phyloP scores from a whole-genome alignment of 2,329 filamentous ascomycete genomes.

The Cordyceps cateniannulata region DNA sequence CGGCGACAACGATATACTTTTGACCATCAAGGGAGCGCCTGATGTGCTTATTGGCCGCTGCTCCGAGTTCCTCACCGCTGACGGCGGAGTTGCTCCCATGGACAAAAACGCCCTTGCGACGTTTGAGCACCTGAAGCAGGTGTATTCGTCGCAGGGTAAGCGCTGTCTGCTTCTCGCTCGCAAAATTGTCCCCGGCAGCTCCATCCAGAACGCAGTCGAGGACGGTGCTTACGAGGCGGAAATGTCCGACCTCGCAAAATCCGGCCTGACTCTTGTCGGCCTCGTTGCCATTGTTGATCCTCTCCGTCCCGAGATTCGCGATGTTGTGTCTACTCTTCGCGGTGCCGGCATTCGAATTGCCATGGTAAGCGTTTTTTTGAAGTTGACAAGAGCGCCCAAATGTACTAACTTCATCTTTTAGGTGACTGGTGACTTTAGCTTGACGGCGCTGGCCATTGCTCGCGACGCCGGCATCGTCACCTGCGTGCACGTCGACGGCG shows the following conservation, averaged over 20 bases:
- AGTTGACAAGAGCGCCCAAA: background rate
- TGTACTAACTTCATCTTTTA: constrained; percentile 17
- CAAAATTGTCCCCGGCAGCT: constrained; percentile 42
- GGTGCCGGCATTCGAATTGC: constrained; percentile 68
- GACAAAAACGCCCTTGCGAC: constrained; percentile 35
- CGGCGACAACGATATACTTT: constrained; percentile 35
- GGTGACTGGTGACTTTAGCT: constrained; percentile 70
- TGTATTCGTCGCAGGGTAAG: constrained; percentile 62
- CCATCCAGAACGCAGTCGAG: constrained; percentile 32
- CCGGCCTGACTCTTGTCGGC: constrained; percentile 62
- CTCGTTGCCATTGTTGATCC: constrained; percentile 75
- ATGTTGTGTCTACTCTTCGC: constrained; percentile 58
- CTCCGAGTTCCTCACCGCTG: constrained; percentile 46
- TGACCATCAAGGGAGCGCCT: constrained; percentile 75
- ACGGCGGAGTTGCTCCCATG: constrained; percentile 48
- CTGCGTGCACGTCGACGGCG: constrained; percentile 44
- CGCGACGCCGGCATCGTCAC: constrained; percentile 66
- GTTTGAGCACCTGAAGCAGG: constrained; percentile 57
- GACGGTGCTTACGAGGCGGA: constrained; percentile 46
- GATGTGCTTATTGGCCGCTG: constrained; percentile 65
- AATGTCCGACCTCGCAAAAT: constrained; percentile 45
- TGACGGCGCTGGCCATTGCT: constrained; percentile 69
- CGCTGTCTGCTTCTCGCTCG: constrained; percentile 61
- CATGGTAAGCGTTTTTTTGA: constrained; percentile 47
- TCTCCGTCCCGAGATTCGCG: constrained; percentile 64